phyloP scores from a whole-genome alignment of 2,329 filamentous ascomycete genomes.

The Exserohilum turcica region DNA sequence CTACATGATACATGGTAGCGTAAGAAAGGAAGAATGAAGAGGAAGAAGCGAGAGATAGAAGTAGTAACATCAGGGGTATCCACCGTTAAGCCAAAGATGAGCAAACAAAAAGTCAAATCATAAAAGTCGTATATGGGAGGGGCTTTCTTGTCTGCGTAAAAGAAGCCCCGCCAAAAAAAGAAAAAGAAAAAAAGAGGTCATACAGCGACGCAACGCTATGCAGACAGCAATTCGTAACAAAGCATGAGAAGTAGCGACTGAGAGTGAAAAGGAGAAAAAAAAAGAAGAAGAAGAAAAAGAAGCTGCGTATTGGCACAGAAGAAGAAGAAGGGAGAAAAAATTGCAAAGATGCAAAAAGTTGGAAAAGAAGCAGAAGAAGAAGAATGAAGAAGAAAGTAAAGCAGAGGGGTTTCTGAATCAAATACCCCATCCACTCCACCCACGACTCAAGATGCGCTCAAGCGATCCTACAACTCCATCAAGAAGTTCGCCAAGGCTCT shows the following conservation, averaged over 20 bases:
- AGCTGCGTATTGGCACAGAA: background rate
- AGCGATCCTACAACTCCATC: slow-evolving; percentile 34
- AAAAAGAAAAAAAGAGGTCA: background rate
- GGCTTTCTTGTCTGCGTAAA: background rate
- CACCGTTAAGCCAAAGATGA: slow-evolving; percentile 1
- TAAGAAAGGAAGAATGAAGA: background rate
- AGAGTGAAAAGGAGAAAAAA: background rate
- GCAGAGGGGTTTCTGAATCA: slow-evolving; percentile 10
- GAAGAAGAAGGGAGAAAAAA: background rate
- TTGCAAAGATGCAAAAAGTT: background rate
- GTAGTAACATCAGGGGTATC: slow-evolving; percentile 1
- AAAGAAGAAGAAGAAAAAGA: background rate
- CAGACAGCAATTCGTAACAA: background rate
- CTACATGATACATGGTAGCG: background rate
- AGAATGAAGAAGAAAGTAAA: background rate
- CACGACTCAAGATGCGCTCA: slow-evolving; percentile 36
- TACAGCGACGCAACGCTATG: background rate
- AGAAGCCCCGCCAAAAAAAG: no score
- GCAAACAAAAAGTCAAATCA: background rate
- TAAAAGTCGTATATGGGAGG: background rate
- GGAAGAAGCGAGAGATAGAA: background rate
- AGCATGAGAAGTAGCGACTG: background rate
- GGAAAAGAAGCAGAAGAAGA: background rate
- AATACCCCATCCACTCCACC: slow-evolving; percentile 40
- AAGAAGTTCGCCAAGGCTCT: slow-evolving; percentile 38